Evolutionary conservation across 176 grass and related monocot genomes (phyloP), one percentile per base, ranked within the genome.

Genomic region (Canna indica): DNA sequence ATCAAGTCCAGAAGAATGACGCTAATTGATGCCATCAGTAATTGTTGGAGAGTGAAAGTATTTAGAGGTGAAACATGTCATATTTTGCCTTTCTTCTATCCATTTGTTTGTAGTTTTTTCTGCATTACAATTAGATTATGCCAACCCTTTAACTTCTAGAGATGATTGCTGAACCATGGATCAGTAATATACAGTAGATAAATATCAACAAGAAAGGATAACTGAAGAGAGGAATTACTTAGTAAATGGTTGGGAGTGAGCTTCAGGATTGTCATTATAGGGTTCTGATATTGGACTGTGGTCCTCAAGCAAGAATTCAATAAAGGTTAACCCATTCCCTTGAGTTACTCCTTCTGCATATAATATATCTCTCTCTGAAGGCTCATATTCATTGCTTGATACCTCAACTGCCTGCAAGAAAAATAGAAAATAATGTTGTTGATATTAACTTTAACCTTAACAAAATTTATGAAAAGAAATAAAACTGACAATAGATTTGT

Each of bases 361-460:
- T 36, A 97, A 79, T 42, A 97, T 80, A 73, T 97, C 94, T 77
- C 81, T 97, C 74, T 97, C 94, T 64, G 89, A 85, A 73, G 94
- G 94, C 57, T 90, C 93, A 58, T 97, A 97, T 65, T 97, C 93
- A 68, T 97, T 97, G 74, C 93, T 97, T 64, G 93, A 97, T 73
- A 97, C 76, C 75, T 97, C 88, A 47, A 92, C 83, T 13, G 93
- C 93, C 93, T 97, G 79, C 83, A 82, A 79, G 65, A 28, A n/a
- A n/a, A n/a, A n/a, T n/a, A n/a, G n/a, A n/a, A 66, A 39, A n/a
- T 38, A 38, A 81, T 70, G 44, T 65, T 62, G 75, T 12, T n/a
- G 54, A 34, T 33, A 54, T 25, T 6, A 20, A 54, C 50, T 50
- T 18, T 50, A 50, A 50, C 5, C 47, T 20, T 50, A 50, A 15